Percentiles rank a stretch among this genome's conserved stretches.
These are phyloP conservation scores for Pistacia atlantica DNA, from an alignment of 345 rosid species.

Conservation along the genomic window DNA sequence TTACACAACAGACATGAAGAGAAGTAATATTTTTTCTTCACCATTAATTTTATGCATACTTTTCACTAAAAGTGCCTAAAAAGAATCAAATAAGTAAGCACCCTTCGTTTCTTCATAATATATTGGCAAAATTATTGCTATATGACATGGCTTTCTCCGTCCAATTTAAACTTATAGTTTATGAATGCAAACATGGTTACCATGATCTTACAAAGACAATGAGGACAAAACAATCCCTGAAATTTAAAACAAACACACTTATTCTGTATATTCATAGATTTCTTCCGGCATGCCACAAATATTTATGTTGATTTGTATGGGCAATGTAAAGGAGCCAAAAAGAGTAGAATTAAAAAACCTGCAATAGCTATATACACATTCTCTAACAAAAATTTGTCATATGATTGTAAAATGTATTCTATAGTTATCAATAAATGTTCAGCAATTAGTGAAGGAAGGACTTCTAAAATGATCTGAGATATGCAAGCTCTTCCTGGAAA, in stretches of 20 bases:
- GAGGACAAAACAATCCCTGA: background rate
- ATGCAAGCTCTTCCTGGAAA: background rate
- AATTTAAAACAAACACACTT: background rate
- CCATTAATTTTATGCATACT: background rate
- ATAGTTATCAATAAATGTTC: background rate
- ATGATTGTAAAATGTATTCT: background rate
- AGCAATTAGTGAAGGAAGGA: background rate
- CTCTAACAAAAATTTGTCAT: background rate
- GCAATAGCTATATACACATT: background rate
- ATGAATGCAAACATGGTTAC: background rate
- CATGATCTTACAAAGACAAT: background rate
- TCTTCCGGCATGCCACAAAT: background rate
- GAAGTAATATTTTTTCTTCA: background rate
- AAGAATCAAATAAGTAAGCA: background rate
- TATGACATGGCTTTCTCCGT: background rate
- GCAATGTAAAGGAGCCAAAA: background rate
- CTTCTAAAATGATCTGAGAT: background rate
- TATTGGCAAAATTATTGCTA: background rate
- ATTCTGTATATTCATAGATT: background rate
- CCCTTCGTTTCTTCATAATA: background rate
- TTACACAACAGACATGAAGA: background rate
- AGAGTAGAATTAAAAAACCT: background rate
- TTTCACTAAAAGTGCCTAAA: background rate
- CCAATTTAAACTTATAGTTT: background rate
- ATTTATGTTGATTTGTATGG: background rate